Conservation (phyloP, 1,284 basidiomycete genomes). For the Lentinula novae-zelandiae region DNA sequence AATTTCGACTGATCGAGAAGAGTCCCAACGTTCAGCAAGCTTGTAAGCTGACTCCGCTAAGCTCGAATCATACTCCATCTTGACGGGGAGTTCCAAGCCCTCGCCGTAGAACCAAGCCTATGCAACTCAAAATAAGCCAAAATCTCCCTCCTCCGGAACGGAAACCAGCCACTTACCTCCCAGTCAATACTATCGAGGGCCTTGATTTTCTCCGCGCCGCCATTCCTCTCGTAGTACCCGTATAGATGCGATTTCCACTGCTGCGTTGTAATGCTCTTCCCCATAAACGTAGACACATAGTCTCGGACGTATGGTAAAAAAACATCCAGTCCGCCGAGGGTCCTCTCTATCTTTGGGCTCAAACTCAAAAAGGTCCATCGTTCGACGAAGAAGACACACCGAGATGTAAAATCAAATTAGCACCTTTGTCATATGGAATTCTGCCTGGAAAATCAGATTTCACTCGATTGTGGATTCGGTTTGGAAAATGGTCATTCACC, state of each 20-base stretch:
- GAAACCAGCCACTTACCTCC: slow-evolving; percentile 46
- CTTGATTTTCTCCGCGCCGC: slow-evolving; percentile 60
- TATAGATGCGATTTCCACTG: slow-evolving; percentile 90
- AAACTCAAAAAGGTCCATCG: background rate
- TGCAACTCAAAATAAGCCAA: background rate
- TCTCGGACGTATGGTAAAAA: slow-evolving; percentile 81
- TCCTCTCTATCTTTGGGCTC: slow-evolving; percentile 51
- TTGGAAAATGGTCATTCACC: slow-evolving; percentile 13
- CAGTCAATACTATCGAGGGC: slow-evolving; percentile 76
- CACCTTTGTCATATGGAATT: slow-evolving; percentile 50
- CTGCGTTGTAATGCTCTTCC: slow-evolving; percentile 83
- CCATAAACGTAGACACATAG: slow-evolving; percentile 78
- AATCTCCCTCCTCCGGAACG: background rate
- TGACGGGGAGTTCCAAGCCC: slow-evolving; percentile 73
- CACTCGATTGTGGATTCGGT: background rate
- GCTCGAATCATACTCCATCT: slow-evolving; percentile 81
- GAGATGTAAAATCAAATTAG: slow-evolving; percentile 52
- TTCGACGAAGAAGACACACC: slow-evolving; percentile 33
- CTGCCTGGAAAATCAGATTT: slow-evolving; percentile 27
- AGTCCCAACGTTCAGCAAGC: slow-evolving; percentile 79
- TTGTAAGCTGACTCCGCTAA: slow-evolving; percentile 69
- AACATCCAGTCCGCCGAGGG: slow-evolving; percentile 83
- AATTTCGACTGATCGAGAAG: slow-evolving; percentile 49
- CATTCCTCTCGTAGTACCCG: slow-evolving; percentile 67
- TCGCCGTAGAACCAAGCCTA: slow-evolving; percentile 88